Evolutionary conservation across 2,329 filamentous ascomycete species (phyloP).

Genomic region (Sclerotinia nivalis): DNA sequence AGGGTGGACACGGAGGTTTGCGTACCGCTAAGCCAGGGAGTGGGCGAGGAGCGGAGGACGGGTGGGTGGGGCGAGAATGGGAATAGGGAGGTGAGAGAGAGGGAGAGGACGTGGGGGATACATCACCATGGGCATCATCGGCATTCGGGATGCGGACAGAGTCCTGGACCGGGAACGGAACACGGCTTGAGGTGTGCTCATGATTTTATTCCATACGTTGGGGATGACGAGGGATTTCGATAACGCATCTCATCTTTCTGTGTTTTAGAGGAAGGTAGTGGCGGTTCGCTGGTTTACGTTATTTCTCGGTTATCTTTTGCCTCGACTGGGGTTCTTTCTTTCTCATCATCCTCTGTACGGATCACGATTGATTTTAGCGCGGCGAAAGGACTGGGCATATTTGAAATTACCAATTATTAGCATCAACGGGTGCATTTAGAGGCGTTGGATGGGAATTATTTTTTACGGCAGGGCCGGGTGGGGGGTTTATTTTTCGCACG

Average conservation of each 20-base stretch:
- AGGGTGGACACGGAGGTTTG: constrained; percentile 23
- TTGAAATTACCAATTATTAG: neutral
- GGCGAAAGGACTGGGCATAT: neutral
- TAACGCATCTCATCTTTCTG: neutral
- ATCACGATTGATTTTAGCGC: constrained; percentile 5
- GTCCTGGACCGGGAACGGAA: constrained; percentile 1
- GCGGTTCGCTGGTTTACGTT: neutral
- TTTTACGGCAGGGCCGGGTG: too few relatives aligned
- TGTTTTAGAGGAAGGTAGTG: too few relatives aligned
- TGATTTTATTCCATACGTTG: neutral
- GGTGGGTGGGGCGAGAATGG: too few relatives aligned
- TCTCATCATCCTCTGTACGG: neutral
- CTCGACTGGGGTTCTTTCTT: neutral
- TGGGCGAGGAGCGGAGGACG: neutral
- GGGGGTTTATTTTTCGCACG: neutral
- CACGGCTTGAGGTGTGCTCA: neutral
- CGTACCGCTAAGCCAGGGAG: neutral
- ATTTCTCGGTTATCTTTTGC: neutral
- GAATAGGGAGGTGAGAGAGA: neutral
- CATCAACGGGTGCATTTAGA: constrained; percentile 5
- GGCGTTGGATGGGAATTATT: neutral
- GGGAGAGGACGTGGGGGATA: neutral
- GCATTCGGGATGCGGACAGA: neutral
- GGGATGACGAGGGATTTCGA: constrained; percentile 5
- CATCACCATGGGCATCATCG: neutral